A percentile compares a stretch with the other conserved stretches of the same genome.
phyloP scores from a whole-genome alignment of 495 filamentous ascomycete species.

The Cercophora sp. region DNA sequence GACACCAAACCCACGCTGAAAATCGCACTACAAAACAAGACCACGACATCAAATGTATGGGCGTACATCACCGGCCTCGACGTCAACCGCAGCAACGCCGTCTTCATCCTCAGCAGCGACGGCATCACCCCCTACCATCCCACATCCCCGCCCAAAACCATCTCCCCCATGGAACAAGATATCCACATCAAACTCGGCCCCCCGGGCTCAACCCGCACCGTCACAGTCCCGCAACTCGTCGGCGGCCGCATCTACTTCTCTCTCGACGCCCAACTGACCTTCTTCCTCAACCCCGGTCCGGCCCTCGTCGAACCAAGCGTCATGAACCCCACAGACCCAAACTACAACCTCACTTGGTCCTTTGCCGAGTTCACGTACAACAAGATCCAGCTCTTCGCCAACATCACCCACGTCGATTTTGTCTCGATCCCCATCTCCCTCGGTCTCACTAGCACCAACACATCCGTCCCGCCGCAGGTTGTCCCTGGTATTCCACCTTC shows the following conservation, averaged over 20 bases:
- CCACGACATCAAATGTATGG: slow-evolving; percentile 56
- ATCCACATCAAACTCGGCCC: slow-evolving; percentile 61
- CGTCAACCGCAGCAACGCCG: slow-evolving; percentile 54
- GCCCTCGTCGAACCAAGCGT: slow-evolving; percentile 68
- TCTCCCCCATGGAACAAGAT: slow-evolving; percentile 44
- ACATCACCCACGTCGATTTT: slow-evolving; percentile 75
- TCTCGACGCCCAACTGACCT: slow-evolving; percentile 56
- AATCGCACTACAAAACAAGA: slow-evolving; percentile 61
- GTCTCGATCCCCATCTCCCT: slow-evolving; percentile 63
- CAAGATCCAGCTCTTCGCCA: slow-evolving; percentile 61
- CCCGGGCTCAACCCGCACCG: slow-evolving; percentile 52
- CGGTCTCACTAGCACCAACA: slow-evolving; percentile 50
- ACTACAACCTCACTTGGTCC: slow-evolving; percentile 60
- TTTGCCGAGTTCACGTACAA: slow-evolving; percentile 78
- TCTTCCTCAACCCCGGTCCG: slow-evolving; percentile 65
- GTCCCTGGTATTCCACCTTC: slow-evolving; percentile 56
- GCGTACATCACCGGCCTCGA: slow-evolving; percentile 69
- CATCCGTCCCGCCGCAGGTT: slow-evolving; percentile 37
- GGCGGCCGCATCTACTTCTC: slow-evolving; percentile 72
- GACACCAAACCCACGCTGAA: slow-evolving; percentile 38
- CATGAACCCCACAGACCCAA: slow-evolving; percentile 61
- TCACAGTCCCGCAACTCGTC: slow-evolving; percentile 63
- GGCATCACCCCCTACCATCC: slow-evolving; percentile 37
- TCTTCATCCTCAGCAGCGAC: slow-evolving; percentile 61
- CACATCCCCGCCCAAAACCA: slow-evolving; percentile 20